Evolutionary conservation across 192 early-diverging fungal genomes (phyloP), one percentile per base, ranked within the genome.

Genomic region (Entomortierella lignicola): DNA sequence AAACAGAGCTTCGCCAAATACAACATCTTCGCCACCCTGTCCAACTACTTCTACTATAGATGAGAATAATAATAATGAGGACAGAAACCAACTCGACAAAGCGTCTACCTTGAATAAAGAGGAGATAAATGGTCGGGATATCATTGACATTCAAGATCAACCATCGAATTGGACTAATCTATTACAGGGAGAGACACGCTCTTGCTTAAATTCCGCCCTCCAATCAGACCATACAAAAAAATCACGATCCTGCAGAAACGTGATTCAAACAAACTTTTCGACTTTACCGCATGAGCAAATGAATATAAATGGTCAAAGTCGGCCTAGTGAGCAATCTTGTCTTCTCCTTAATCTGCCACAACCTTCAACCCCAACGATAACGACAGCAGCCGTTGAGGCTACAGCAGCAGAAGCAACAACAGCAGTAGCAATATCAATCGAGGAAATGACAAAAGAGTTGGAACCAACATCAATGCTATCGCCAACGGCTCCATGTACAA

Each of bases 231-330:
- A 42, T 50, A 27, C 20, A 31, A 0, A 7, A 4, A 7, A 21
- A 50, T 26, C 66, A 69, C 66, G 66, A 30, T 54, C 66, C n/a
- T 23, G 25, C 56, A 60, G 6, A 26, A 60, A 60, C 42, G 39
- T 27, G 30, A 21, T 51, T 13, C 5, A 10, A 13, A 30, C 18
- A n/a, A 21, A 27, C n/a, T n/a, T 39, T 55, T 26, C 44, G 44
- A 47, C 44, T 47, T 15, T 4, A 47, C 4, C 15, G 4, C 15
- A 4, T 47, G 44, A 47, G 44, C 44, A 47, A 47, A 12, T 20
- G 44, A 15, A 47, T 12, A 12, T 12, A 47, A 20, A 47, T 15
- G 15, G 17, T 3, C 2, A 54, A 54, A 4, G 52, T 54, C 2
- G 25, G 1, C n/a, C 15, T 18, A 34, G 0, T 23, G n/a, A 20